phyloP scores from a whole-genome alignment of 106 monocot species.

The Platanthera zijinensis region DNA sequence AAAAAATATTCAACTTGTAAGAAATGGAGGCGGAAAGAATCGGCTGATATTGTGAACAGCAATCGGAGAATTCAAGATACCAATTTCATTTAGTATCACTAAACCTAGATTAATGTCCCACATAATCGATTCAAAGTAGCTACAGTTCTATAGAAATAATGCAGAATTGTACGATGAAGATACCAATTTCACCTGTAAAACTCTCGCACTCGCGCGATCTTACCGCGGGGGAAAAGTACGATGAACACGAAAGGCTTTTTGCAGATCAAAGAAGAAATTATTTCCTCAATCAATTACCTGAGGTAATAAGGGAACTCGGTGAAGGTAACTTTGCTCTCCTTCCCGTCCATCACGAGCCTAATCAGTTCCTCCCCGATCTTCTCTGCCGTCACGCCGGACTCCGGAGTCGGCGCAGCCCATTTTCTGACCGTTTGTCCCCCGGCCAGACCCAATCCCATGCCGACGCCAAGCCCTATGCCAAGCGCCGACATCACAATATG shows the following conservation, averaged over 20 bases:
- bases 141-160: not conserved
- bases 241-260: not conserved
- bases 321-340: conserved; percentile 48
- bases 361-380: conserved; percentile 37
- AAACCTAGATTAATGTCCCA: not conserved
- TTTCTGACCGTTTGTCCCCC: conserved; percentile 25
- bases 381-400: conserved; percentile 29
- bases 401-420: conserved; percentile 19
- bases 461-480: conserved; percentile 50
- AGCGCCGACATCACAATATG: conserved; percentile 55
- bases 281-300: conserved; percentile 26
- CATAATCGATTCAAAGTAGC: not conserved
- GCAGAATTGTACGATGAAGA: not conserved
- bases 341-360: conserved; percentile 41
- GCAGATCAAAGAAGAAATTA: not conserved
- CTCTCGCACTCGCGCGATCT: not conserved
- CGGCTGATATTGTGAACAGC: not conserved
- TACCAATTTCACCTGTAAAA: not conserved
- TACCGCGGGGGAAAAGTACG: not conserved
- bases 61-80: not conserved
- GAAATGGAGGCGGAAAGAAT: not conserved
- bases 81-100: not conserved
- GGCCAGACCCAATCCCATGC: conserved; percentile 42
- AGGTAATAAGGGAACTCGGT: conserved; percentile 59
- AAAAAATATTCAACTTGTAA: not conserved